These are phyloP conservation scores for Raphanus sativus DNA, from an alignment of 345 rosid species.

Conservation along the genomic window DNA sequence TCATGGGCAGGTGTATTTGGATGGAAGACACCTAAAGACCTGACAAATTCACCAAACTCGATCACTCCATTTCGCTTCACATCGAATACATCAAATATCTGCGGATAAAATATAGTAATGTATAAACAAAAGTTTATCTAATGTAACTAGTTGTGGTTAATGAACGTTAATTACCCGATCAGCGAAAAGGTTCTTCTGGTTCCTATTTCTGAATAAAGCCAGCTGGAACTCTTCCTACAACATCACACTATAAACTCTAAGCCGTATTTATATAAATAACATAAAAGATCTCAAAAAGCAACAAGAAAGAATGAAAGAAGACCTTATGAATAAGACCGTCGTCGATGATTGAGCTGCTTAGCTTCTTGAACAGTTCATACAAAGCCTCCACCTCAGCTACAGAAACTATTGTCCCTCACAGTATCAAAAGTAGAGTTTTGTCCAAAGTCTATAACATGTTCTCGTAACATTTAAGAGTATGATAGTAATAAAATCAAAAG, in stretches of 20 bases:
- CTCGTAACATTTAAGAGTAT: background rate
- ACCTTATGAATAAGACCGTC: conserved; percentile 97
- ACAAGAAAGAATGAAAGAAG: background rate
- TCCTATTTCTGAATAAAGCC: conserved; percentile 81
- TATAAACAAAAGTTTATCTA: background rate
- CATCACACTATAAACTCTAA: background rate
- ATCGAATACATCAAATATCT: conserved; percentile 89
- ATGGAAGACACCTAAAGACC: conserved; percentile 83
- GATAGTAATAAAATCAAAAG: background rate
- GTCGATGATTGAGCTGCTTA: conserved; percentile 78
- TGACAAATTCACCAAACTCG: conserved; percentile 85
- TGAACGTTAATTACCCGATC: conserved; percentile 60
- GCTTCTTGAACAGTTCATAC: conserved; percentile 72
- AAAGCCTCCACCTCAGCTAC: conserved; percentile 72
- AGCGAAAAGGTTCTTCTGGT: conserved; percentile 73
- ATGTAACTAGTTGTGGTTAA: background rate
- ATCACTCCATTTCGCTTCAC: conserved; percentile 87
- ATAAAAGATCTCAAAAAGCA: background rate
- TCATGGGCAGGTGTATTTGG: conserved; percentile 66
- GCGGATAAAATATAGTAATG: background rate
- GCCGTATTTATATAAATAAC: background rate
- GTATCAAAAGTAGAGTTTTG: background rate
- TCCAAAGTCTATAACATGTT: background rate
- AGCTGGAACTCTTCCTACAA: conserved; percentile 87
- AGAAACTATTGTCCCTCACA: conserved; percentile 50